phyloP scores from a whole-genome alignment of 1,284 basidiomycete genomes.

The Cutaneotrichosporon cutaneum region DNA sequence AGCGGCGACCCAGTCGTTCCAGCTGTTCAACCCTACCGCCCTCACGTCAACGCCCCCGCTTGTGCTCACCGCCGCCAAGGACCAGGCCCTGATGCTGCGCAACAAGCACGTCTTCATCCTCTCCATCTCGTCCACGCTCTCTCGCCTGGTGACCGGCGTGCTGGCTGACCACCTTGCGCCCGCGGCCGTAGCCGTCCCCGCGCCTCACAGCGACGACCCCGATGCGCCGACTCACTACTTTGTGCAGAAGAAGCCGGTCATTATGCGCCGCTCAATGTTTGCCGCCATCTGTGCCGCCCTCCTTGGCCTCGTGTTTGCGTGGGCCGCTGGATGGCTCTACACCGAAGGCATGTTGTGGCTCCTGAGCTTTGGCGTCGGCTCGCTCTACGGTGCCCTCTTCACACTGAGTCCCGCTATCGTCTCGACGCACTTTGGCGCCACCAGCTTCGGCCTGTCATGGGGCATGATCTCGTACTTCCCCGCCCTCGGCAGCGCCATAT shows the following conservation, averaged over 20 bases:
- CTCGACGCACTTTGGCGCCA: slow-evolving; percentile 50
- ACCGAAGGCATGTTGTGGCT: slow-evolving; percentile 45
- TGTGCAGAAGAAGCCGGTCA: slow-evolving; percentile 34
- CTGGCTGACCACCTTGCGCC: slow-evolving; percentile 50
- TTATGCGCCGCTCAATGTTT: slow-evolving; percentile 41
- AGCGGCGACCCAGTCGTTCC: slow-evolving; percentile 3
- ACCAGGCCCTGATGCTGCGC: slow-evolving; percentile 37
- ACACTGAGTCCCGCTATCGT: slow-evolving; percentile 49
- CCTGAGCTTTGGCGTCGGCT: slow-evolving; percentile 47
- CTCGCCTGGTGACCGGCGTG: slow-evolving; percentile 47
- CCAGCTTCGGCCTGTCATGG: slow-evolving; percentile 53
- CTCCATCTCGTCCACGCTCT: slow-evolving; percentile 47
- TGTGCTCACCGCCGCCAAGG: slow-evolving; percentile 9
- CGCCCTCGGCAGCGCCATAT: slow-evolving; percentile 49
- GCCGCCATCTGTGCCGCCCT: slow-evolving; percentile 36
- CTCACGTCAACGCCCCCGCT: slow-evolving; percentile 10
- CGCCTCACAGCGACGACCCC: slow-evolving; percentile 23
- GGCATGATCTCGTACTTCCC: slow-evolving; percentile 52
- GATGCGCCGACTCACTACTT: slow-evolving; percentile 35
- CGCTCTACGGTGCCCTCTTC: slow-evolving; percentile 51
- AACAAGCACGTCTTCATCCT: slow-evolving; percentile 53
- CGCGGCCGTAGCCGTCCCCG: slow-evolving; percentile 33
- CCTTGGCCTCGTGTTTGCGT: slow-evolving; percentile 43
- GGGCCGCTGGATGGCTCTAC: slow-evolving; percentile 37
- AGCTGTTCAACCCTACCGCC: slow-evolving; percentile 17